A percentile compares a stretch with the other conserved stretches of the same genome.
phyloP scores from a whole-genome alignment of 2,329 filamentous ascomycete genomes.

The Emmonsia crescens region DNA sequence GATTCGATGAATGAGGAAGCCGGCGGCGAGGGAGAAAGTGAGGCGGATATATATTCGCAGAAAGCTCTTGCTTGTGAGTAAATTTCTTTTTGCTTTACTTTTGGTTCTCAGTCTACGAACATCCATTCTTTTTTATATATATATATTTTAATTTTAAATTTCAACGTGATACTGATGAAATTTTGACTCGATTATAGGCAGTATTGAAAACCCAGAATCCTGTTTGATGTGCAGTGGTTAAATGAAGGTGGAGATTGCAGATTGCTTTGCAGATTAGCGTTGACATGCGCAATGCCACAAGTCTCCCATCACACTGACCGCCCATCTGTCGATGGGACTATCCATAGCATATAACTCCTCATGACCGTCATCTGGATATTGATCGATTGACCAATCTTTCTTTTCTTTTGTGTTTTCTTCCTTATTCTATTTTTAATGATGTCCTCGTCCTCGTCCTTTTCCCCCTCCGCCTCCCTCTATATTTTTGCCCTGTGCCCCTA shows the following conservation, averaged over 20 bases:
- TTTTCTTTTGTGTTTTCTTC: neutral
- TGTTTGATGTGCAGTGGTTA: constrained; percentile 98
- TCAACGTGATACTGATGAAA: constrained; percentile 26
- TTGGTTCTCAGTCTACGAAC: neutral
- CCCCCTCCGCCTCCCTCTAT: neutral
- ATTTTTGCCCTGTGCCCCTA: neutral
- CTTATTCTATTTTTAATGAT: neutral
- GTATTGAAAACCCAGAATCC: constrained; percentile 91
- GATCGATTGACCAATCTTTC: neutral
- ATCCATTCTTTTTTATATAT: too few species aligned
- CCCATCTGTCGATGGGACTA: neutral
- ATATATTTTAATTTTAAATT: too few species aligned
- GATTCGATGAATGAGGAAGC: constrained; percentile 12
- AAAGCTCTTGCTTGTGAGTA: constrained; percentile 73
- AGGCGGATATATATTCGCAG: constrained; percentile 89
- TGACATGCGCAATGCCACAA: neutral
- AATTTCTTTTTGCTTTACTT: constrained; percentile 13
- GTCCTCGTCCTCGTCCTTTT: too few species aligned
- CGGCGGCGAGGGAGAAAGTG: constrained; percentile 54
- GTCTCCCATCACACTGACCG: neutral
- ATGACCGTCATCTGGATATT: neutral
- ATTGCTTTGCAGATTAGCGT: neutral
- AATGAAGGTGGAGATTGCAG: constrained; percentile 8
- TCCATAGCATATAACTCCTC: neutral
- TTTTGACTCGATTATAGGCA: constrained; percentile 43